Evolutionary conservation across 2,329 filamentous ascomycete genomes (phyloP), one percentile per base, ranked within the genome.

Genomic region (Hypomyces perniciosus): DNA sequence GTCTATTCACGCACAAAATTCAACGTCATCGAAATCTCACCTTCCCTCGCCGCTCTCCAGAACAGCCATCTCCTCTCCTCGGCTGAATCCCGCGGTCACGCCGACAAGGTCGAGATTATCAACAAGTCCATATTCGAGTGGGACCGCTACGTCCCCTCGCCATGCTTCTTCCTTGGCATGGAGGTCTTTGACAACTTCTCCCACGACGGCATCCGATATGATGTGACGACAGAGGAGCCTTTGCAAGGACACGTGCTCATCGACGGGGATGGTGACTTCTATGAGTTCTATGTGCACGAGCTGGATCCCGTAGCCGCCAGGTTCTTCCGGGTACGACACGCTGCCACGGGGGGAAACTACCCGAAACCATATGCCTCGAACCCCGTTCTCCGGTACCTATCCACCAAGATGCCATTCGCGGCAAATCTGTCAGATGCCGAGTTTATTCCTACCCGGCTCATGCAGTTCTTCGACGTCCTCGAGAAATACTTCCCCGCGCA

Each of bases 111-210:
- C 50, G 88, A 96, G 61, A 96, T 99, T 66, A 85, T 97, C 70
- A 96, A 97, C 72, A 82, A 84, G 60, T 95, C 88, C 63, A 88
- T 99, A 65, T 97, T 99, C 65, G 90, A 96, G 68, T 99, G 93
- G 92, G 75, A 86, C 57, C 81, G 81, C 43, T 88, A 87, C 58
- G 88, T 96, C n/a, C 86, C 90, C 7, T 88, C 86, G 3, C 93
- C 92, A 0, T 97, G 93, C 74, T 99, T 95, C 77, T 97, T 99
- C 76, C 81, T 99, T 39, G 93, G 92, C 41, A 86, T 99, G 70
- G 93, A 99, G 71, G 93, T 99, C 58, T 96, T 96, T 64, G 93
- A 99, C 75, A 99, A 99, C 72, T 97, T 99, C 66, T 85, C 90
- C 34, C 95, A 99, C 73, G 93, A 99, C 72, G 81, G 85, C 53